These are phyloP conservation scores for Aspergillus sergii DNA, from an alignment of 2,329 filamentous ascomycete species.

Conservation along the genomic window DNA sequence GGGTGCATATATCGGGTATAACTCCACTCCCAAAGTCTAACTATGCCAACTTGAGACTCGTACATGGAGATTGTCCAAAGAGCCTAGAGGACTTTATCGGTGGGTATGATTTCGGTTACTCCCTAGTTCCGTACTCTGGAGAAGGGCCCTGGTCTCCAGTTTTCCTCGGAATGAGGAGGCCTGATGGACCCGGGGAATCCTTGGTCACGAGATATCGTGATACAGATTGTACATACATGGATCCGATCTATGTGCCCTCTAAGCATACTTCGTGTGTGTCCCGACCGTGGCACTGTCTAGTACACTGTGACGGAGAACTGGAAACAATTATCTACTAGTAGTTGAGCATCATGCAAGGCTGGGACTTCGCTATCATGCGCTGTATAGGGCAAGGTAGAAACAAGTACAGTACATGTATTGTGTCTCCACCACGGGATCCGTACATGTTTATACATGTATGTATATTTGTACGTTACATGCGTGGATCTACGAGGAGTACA, in stretches of 20 bases:
- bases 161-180: neutral
- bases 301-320: neutral
- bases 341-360: neutral
- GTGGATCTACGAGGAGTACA: neutral
- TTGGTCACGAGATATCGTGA: neutral
- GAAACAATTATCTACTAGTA: neutral
- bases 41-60: neutral
- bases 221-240: neutral
- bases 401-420: neutral
- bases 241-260: neutral
- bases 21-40: neutral
- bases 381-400: neutral
- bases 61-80: neutral
- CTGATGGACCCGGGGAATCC: neutral
- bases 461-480: neutral
- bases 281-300: neutral
- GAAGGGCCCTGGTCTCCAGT: neutral
- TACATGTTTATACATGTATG: constrained; percentile 3
- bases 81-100: neutral
- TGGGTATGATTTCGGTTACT: neutral
- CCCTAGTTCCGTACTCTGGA: neutral
- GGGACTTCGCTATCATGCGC: neutral
- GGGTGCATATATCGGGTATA: neutral
- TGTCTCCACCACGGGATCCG: neutral
- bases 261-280: neutral